Percentiles rank a stretch among this genome's conserved stretches.
Conservation (phyloP, 441 rosid genomes). For the Lepidium campestre region DNA sequence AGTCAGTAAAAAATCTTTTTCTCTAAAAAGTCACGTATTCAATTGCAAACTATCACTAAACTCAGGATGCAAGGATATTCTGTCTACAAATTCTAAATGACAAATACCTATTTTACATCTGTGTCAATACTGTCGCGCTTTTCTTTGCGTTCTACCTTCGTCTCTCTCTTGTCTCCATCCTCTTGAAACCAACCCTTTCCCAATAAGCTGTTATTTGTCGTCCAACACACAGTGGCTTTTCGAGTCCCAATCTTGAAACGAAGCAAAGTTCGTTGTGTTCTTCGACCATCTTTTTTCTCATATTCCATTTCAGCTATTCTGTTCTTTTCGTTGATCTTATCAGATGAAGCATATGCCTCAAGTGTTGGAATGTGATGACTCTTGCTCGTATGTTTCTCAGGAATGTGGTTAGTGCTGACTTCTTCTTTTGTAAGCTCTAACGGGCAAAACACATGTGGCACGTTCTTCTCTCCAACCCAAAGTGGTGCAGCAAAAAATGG, state of each 20-base stretch:
- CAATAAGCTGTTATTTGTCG: slow-evolving; percentile 25
- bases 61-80: slow-evolving; percentile 36
- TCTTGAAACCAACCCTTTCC: slow-evolving; percentile 38
- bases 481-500: slow-evolving; percentile 75
- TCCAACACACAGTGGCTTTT: slow-evolving; percentile 32
- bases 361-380: slow-evolving; percentile 33
- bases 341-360: slow-evolving; percentile 51
- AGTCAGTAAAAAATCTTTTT: slow-evolving; percentile 21
- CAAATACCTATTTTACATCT: slow-evolving; percentile 57
- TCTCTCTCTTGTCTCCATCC: slow-evolving; percentile 44
- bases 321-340: slow-evolving; percentile 38
- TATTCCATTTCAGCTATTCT: slow-evolving; percentile 33
- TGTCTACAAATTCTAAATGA: slow-evolving; percentile 48
- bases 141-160: slow-evolving; percentile 35
- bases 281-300: slow-evolving; percentile 29
- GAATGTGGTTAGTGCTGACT: slow-evolving; percentile 27
- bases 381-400: slow-evolving; percentile 28
- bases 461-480: slow-evolving; percentile 53
- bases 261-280: slow-evolving; percentile 45
- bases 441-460: slow-evolving; percentile 47
- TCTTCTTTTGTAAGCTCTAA: slow-evolving; percentile 38
- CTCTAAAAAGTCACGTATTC: slow-evolving; percentile 29
- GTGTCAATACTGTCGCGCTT: slow-evolving; percentile 44
- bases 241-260: slow-evolving; percentile 54
- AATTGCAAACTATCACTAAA: slow-evolving; percentile 35